Evolutionary conservation across 768 basidiomycete genomes (phyloP).

Genomic region (Lentinus brumalis): DNA sequence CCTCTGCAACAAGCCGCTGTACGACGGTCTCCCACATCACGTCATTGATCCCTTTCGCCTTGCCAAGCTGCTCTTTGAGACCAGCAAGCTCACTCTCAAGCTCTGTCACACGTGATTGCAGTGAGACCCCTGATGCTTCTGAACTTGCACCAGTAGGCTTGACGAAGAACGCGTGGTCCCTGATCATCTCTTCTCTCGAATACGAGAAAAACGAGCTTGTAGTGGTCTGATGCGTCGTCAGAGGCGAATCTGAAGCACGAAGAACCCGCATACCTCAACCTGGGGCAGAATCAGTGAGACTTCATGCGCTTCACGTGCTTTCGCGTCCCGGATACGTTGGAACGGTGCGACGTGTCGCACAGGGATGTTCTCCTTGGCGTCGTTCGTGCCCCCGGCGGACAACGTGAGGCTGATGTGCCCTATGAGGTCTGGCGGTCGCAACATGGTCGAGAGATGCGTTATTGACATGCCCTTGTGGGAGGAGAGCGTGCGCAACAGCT

Average conservation of each 20-base stretch:
- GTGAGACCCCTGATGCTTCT: constrained; percentile 37
- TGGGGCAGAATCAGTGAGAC: constrained; percentile 63
- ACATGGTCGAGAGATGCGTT: constrained; percentile 73
- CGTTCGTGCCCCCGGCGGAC: constrained; percentile 34
- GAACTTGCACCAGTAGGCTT: constrained; percentile 39
- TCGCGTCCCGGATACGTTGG: constrained; percentile 70
- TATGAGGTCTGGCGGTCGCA: constrained; percentile 86
- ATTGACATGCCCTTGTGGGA: constrained; percentile 70
- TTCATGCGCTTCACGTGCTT: constrained; percentile 69
- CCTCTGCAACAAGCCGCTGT: constrained; percentile 53
- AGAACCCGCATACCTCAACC: constrained; percentile 38
- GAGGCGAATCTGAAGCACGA: not conserved
- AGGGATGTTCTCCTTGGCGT: constrained; percentile 59
- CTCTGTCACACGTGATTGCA: constrained; percentile 61
- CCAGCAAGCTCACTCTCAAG: constrained; percentile 72
- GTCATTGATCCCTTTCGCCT: constrained; percentile 91
- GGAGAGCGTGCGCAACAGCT: constrained; percentile 80
- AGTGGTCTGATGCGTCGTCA: constrained; percentile 15
- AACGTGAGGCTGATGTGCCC: constrained; percentile 71
- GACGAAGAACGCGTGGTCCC: constrained; percentile 69
- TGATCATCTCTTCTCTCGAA: constrained; percentile 54
- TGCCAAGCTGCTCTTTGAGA: constrained; percentile 70
- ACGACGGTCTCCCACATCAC: constrained; percentile 91
- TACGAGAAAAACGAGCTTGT: constrained; percentile 39
- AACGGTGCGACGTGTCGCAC: constrained; percentile 68